phyloP scores from a whole-genome alignment of 2,329 filamentous ascomycete genomes.

The Tolypocladium inflatum region DNA sequence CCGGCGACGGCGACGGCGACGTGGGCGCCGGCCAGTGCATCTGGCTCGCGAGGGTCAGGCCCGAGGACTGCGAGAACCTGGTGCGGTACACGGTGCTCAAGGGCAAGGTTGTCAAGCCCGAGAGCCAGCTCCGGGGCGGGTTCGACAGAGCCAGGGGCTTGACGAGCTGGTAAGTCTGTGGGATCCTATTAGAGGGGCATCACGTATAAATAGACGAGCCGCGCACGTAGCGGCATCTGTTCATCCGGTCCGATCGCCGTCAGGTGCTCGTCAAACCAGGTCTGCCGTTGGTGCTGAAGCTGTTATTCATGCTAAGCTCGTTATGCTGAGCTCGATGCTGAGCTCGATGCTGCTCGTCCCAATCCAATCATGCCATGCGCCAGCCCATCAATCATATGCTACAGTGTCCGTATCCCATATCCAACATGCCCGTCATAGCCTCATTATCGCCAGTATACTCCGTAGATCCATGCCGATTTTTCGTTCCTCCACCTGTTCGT shows the following conservation, averaged over 20 bases:
- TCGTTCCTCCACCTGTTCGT: too few relatives aligned
- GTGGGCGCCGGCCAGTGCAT: slow-evolving; percentile 77
- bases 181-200: too few relatives aligned
- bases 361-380: not conserved
- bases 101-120: slow-evolving; percentile 89
- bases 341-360: not conserved
- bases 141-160: slow-evolving; percentile 77
- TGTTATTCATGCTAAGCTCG: not conserved
- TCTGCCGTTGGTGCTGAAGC: too few relatives aligned
- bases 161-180: slow-evolving; percentile 65
- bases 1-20: slow-evolving; percentile 13
- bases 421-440: not conserved
- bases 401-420: not conserved
- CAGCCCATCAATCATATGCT: not conserved
- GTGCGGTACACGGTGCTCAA: slow-evolving; percentile 82
- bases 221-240: too few relatives aligned
- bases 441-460: not conserved
- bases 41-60: slow-evolving; percentile 77
- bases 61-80: slow-evolving; percentile 89
- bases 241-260: too few relatives aligned
- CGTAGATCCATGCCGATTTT: not conserved
- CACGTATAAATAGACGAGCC: too few relatives aligned
- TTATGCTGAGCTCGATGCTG: too few relatives aligned
- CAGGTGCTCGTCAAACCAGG: too few relatives aligned
- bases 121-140: slow-evolving; percentile 74